Evolutionary conservation across 2,329 filamentous ascomycete genomes (phyloP), one percentile per base, ranked within the genome.

Genomic region (Truncatella angustata): DNA sequence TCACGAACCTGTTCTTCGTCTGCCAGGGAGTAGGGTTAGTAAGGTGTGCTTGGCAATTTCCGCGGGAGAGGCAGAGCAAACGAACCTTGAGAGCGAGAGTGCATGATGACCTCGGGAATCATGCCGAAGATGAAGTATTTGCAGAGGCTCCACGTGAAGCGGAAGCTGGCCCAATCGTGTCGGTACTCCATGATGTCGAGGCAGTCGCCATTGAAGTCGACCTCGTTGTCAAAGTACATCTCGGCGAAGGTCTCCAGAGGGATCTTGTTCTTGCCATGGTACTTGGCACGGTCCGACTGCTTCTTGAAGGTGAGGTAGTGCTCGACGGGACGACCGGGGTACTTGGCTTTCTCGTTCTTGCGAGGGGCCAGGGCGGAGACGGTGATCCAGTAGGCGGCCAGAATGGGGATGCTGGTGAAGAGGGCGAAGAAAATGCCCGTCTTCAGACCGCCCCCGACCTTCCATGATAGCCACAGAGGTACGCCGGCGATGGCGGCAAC

Each of bases 1-100:
- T 92, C 91, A 68, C 92, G 91, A 52, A 97, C 92, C 76, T 97
- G 94, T 73, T 97, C 93, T 81, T 97, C 92, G 63, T 97, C 93
- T 91, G 60, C 14, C 34, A 23, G 11, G 24, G 9, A 39, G 47
- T 2, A 34, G 14, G 16, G 23, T 24, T 23, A 39, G 11, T 12
- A 32, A 12, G 20, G 34, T 44, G 42, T 24, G 5, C 24, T 16
- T 4, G 6, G 18, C 26, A 35, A 47, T n/a, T n/a, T n/a, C n/a
- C n/a, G n/a, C n/a, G n/a, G 24, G 32, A 37, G 46, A 16, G 30
- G 30, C 12, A 6, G n/a, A 23, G 40, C 54, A 54, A 55, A 55
- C 75, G 58, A 74, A 87, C 87, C 87, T 76, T 97, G 92, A 53
- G 89, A 91, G 53, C 91, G 85, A 63, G 90, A 92, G 79, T 97